These are phyloP conservation scores for Chaetomium strumarium DNA, from an alignment of 2,329 filamentous ascomycete genomes.

Conservation along the genomic window DNA sequence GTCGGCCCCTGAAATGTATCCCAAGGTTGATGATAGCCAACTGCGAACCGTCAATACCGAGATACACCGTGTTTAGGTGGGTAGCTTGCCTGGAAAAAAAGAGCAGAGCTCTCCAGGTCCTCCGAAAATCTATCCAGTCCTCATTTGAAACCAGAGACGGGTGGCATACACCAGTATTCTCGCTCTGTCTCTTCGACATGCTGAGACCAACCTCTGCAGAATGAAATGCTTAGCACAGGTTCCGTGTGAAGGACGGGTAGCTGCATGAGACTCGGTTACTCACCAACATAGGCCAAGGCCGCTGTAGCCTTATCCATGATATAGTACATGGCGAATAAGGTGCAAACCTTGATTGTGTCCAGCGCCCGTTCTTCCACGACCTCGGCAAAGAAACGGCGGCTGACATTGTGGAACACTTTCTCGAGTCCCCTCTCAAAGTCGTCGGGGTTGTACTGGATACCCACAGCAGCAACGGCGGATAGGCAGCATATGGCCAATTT, in stretches of 20 bases:
- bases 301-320: conserved; percentile 27
- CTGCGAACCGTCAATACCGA: conserved; percentile 13
- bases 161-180: conserved; percentile 16
- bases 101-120: conserved; percentile 28
- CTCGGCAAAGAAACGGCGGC: conserved; percentile 26
- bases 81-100: conserved; percentile 27
- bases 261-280: background rate
- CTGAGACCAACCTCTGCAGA: conserved; percentile 26
- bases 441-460: conserved; percentile 25
- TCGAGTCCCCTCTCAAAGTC: conserved; percentile 17
- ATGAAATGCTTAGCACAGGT: too few species aligned
- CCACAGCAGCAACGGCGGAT: conserved; percentile 26
- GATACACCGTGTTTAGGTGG: background rate
- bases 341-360: conserved; percentile 28
- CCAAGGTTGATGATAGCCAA: conserved; percentile 29
- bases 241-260: too few species aligned
- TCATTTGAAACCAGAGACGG: conserved; percentile 4
- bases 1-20: conserved; percentile 26
- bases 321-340: conserved; percentile 29
- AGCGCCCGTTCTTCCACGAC: conserved; percentile 25
- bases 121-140: conserved; percentile 24
- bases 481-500: conserved; percentile 26
- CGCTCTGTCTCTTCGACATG: conserved; percentile 23
- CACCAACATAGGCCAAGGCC: conserved; percentile 29
- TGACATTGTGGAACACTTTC: conserved; percentile 25